Percentiles rank a stretch among this genome's conserved stretches.
Conservation (phyloP, 192 early-diverging fungal species). For the Backusella tuberculispora region DNA sequence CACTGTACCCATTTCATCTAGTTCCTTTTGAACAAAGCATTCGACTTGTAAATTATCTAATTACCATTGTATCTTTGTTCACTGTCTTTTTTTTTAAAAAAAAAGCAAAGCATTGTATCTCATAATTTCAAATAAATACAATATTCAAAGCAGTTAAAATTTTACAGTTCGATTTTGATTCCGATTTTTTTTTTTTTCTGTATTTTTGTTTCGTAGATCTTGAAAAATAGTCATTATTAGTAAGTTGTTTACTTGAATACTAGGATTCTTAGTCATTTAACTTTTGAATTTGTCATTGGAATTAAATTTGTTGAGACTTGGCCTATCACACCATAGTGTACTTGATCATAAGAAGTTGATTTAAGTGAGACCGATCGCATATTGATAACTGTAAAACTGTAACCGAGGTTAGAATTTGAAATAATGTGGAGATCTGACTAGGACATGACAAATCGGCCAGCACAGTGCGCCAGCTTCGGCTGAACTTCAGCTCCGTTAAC, state of each 20-base stretch:
- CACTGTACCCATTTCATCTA: conserved; percentile 8
- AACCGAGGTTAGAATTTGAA: neutral
- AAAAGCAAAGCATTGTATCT: conserved; percentile 7
- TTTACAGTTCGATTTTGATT: neutral
- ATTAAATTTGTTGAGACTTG: neutral
- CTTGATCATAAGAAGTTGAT: neutral
- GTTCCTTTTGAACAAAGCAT: neutral
- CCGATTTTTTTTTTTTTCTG: neutral
- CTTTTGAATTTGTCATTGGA: neutral
- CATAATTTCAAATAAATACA: neutral
- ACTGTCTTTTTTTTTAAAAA: neutral
- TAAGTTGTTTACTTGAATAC: neutral
- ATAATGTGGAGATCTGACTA: neutral
- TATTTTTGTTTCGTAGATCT: neutral
- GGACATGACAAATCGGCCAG: conserved; percentile 2
- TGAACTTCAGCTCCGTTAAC: neutral
- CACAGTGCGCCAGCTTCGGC: neutral
- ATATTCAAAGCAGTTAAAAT: neutral
- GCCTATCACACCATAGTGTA: neutral
- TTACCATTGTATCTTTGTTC: neutral
- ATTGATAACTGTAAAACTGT: neutral
- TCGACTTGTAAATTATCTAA: conserved; percentile 1
- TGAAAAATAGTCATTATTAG: neutral
- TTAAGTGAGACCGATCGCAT: neutral
- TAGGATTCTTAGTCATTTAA: neutral